phyloP scores from a whole-genome alignment of 371 early-diverging fungal species.

The Gilbertella persicaria region DNA sequence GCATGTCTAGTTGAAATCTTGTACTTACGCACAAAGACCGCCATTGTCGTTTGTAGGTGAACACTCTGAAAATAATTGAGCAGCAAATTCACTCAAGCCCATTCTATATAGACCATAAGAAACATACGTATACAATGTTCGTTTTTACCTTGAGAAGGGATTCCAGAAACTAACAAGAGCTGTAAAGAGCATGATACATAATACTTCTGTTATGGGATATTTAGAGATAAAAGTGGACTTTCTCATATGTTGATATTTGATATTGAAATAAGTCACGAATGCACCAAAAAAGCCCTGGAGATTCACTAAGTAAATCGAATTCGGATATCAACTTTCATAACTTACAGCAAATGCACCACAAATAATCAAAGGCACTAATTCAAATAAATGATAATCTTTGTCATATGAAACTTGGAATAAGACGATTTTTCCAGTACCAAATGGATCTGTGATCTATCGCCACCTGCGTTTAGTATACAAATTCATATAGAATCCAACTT shows the following conservation, averaged over 20 bases:
- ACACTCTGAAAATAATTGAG: slow-evolving; percentile 85
- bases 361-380: slow-evolving; percentile 78
- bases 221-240: slow-evolving; percentile 51
- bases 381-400: slow-evolving; percentile 87
- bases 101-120: slow-evolving; percentile 28
- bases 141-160: slow-evolving; percentile 63
- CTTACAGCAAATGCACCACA: slow-evolving; percentile 84
- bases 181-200: slow-evolving; percentile 72
- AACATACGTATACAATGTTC: background rate
- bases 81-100: slow-evolving; percentile 78
- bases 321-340: background rate
- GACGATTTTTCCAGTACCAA: slow-evolving; percentile 88
- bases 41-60: slow-evolving; percentile 52
- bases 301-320: background rate
- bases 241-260: slow-evolving; percentile 65
- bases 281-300: slow-evolving; percentile 87
- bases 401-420: slow-evolving; percentile 89
- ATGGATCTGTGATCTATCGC: slow-evolving; percentile 79
- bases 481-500: slow-evolving; percentile 12
- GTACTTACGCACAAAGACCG: slow-evolving; percentile 66
- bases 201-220: slow-evolving; percentile 71
- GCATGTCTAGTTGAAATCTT: background rate
- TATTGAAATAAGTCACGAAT: slow-evolving; percentile 70
- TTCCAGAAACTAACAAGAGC: slow-evolving; percentile 76
- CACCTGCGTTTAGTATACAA: background rate